These are phyloP conservation scores for Mycena crocata DNA, from an alignment of 768 basidiomycete genomes.

Conservation along the genomic window DNA sequence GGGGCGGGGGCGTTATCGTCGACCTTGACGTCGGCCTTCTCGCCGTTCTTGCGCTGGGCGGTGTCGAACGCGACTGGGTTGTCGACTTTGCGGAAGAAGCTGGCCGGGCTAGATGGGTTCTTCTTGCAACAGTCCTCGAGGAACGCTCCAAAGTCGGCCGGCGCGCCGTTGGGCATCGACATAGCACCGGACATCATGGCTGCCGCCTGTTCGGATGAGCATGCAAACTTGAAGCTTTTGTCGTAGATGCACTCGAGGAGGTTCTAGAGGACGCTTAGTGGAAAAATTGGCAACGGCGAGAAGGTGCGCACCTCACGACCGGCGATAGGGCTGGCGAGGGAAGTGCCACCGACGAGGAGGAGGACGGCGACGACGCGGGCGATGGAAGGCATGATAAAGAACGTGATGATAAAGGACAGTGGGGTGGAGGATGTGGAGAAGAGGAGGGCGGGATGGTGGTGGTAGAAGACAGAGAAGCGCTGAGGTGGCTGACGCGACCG, in stretches of 20 bases:
- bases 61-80: neutral
- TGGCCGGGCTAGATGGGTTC: neutral
- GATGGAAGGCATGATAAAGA: slow-evolving; percentile 33
- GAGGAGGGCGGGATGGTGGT: slow-evolving; percentile 1
- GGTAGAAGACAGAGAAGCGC: slow-evolving; percentile 18
- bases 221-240: neutral
- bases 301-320: neutral
- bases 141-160: neutral
- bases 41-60: neutral
- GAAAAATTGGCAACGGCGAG: neutral
- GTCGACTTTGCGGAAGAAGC: neutral
- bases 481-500: neutral
- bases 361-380: slow-evolving; percentile 27
- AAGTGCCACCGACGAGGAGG: slow-evolving; percentile 29
- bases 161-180: neutral
- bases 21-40: neutral
- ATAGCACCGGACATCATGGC: neutral
- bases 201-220: neutral
- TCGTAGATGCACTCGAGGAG: neutral
- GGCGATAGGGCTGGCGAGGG: slow-evolving; percentile 38
- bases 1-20: neutral
- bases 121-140: slow-evolving; percentile 2
- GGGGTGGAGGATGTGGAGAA: slow-evolving; percentile 24
- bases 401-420: slow-evolving; percentile 32
- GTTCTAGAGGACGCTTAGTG: slow-evolving; percentile 10